These are phyloP conservation scores for Myxozyma melibiosi DNA, from an alignment of 805 yeast genomes.

Conservation along the genomic window DNA sequence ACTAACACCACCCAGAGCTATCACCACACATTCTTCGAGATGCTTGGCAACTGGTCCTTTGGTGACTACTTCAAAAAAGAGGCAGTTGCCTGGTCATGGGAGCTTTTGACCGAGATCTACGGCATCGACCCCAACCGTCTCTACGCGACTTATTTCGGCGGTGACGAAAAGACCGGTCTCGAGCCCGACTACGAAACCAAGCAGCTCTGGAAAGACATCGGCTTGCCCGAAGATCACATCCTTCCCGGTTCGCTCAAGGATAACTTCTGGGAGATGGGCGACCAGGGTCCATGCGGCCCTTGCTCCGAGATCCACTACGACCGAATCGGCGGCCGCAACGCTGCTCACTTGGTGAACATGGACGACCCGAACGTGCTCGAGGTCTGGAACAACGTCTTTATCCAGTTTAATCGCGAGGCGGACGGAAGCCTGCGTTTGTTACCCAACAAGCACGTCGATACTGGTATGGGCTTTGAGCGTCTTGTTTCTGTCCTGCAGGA, in stretches of 20 bases:
- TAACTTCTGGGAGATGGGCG: constrained; percentile 99
- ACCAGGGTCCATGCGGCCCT: constrained; percentile 99
- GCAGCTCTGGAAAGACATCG: constrained; percentile 79
- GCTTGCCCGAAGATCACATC: constrained; percentile 89
- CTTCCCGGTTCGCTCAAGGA: constrained; percentile 88
- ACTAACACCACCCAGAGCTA: no score
- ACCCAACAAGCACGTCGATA: constrained; percentile 95
- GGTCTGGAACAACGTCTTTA: constrained; percentile 97
- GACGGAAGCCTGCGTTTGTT: constrained; percentile 76
- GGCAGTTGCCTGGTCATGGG: constrained; percentile 90
- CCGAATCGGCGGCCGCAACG: constrained; percentile 98
- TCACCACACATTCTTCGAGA: constrained; percentile 98
- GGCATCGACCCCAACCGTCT: constrained; percentile 77
- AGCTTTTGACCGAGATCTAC: constrained; percentile 79
- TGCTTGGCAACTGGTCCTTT: constrained; percentile 99
- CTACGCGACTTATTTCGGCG: constrained; percentile 96
- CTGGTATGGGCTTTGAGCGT: constrained; percentile 99
- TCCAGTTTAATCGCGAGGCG: constrained; percentile 93
- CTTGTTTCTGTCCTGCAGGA: constrained; percentile 91
- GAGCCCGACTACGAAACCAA: constrained; percentile 95
- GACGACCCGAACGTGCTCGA: constrained; percentile 98
- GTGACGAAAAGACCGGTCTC: constrained; percentile 78
- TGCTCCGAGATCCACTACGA: constrained; percentile 98
- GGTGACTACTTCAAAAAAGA: constrained; percentile 98
- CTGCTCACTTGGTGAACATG: constrained; percentile 83